phyloP scores from a whole-genome alignment of 495 filamentous ascomycete species.

The Penicillium fimorum region DNA sequence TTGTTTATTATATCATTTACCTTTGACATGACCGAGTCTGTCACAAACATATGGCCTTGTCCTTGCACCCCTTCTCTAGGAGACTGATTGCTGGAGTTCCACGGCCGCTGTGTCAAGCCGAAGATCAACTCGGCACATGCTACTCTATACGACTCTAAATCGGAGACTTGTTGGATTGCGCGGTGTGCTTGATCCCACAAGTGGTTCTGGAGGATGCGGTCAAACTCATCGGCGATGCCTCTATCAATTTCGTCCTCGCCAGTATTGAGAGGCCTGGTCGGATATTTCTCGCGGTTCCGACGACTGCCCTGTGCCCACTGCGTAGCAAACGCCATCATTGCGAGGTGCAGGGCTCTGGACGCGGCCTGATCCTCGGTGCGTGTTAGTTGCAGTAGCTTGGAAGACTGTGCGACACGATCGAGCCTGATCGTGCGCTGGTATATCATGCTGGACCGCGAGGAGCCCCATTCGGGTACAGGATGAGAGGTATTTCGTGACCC shows the following conservation, averaged over 20 bases:
- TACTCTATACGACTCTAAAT: constrained; percentile 39
- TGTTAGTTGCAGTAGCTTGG: constrained; percentile 30
- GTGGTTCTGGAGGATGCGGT: constrained; percentile 31
- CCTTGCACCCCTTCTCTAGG: neutral
- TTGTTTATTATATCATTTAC: constrained; percentile 29
- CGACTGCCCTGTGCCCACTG: constrained; percentile 36
- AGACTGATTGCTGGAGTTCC: constrained; percentile 2
- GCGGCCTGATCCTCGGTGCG: constrained; percentile 29
- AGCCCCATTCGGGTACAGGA: constrained; percentile 9
- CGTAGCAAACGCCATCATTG: constrained; percentile 41
- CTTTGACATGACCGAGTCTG: constrained; percentile 4
- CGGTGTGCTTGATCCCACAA: constrained; percentile 38
- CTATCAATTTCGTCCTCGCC: neutral
- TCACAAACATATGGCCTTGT: neutral
- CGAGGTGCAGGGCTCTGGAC: constrained; percentile 33
- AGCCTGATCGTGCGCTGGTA: constrained; percentile 36
- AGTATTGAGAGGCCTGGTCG: neutral
- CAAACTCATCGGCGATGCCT: constrained; percentile 19
- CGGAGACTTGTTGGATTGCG: constrained; percentile 33
- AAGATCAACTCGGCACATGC: constrained; percentile 40
- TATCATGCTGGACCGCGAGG: constrained; percentile 36
- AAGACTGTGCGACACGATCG: constrained; percentile 28
- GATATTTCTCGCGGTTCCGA: constrained; percentile 15
- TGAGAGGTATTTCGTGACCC: neutral
- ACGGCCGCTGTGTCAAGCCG: constrained; percentile 33